phyloP scores from a whole-genome alignment of 495 filamentous ascomycete genomes.

The Neurospora africana region DNA sequence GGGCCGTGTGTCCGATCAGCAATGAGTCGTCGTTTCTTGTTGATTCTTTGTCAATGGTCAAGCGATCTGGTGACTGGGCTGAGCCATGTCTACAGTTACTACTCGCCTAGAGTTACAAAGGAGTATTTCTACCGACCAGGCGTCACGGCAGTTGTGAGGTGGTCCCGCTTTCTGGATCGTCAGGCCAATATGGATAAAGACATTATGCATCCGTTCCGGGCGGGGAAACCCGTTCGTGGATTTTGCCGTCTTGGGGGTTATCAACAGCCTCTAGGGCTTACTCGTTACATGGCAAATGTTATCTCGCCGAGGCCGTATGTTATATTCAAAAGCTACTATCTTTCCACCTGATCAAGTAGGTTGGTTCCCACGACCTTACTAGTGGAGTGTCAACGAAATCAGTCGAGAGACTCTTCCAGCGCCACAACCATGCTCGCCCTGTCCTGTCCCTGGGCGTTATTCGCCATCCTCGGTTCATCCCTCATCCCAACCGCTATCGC shows the following conservation, averaged over 20 bases:
- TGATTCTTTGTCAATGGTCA: not conserved
- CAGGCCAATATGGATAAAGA: not conserved
- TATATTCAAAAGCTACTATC: not conserved
- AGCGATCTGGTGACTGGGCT: not conserved
- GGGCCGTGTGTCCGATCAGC: not conserved
- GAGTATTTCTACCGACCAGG: too few species aligned
- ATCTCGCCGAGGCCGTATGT: not conserved
- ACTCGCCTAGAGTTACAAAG: not conserved
- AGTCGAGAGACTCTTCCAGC: not conserved
- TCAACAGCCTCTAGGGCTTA: not conserved
- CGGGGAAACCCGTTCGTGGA: not conserved
- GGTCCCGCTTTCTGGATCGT: not conserved
- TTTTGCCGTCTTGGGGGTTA: not conserved
- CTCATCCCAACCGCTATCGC: not conserved
- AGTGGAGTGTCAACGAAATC: not conserved
- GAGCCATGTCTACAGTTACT: not conserved
- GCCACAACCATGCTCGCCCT: too few species aligned
- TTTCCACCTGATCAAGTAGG: fast-evolving
- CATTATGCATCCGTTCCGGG: not conserved
- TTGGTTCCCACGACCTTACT: not conserved
- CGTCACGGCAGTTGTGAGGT: not conserved
- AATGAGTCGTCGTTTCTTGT: not conserved
- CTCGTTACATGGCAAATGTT: not conserved
- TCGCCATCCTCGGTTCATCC: not conserved
- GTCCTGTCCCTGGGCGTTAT: not conserved